Conservation (phyloP, 371 early-diverging fungal genomes). For the Paraphysoderma sedebokerense region DNA sequence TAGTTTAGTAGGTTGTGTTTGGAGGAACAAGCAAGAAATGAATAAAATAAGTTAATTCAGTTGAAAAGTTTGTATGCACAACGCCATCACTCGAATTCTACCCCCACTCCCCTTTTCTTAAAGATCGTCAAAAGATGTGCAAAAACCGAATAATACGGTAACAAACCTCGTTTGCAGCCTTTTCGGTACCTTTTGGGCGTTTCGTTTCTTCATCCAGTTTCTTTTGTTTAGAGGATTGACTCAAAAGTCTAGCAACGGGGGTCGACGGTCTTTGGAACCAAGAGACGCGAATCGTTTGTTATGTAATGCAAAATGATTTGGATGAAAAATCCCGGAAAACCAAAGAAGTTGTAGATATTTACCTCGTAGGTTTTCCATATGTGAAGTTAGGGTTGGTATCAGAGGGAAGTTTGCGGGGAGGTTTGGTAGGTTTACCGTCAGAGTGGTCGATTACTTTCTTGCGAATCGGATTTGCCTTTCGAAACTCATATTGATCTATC, state of each 20-base stretch:
- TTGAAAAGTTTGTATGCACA: too few species aligned
- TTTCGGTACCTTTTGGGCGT: not conserved
- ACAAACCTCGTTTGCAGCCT: too few species aligned
- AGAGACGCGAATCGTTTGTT: not conserved
- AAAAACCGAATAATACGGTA: not conserved
- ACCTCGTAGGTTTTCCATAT: slow-evolving; percentile 32
- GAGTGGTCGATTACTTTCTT: slow-evolving; percentile 17
- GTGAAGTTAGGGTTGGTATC: slow-evolving; percentile 21
- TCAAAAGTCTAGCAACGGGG: slow-evolving; percentile 28
- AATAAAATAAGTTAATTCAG: too few species aligned
- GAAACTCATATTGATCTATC: slow-evolving; percentile 7
- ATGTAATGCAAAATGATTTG: not conserved
- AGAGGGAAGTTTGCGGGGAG: slow-evolving; percentile 13
- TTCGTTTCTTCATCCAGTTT: slow-evolving; percentile 9
- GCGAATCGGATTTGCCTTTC: slow-evolving; percentile 21
- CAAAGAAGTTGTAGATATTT: not conserved
- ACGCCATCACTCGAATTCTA: too few species aligned
- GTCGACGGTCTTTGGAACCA: slow-evolving; percentile 18
- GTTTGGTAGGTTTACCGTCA: not conserved
- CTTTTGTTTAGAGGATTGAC: slow-evolving; percentile 26
- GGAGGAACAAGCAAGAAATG: too few species aligned
- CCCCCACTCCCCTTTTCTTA: too few species aligned
- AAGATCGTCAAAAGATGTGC: too few species aligned
- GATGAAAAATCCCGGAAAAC: not conserved
- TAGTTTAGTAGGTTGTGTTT: too few species aligned